Percentiles rank a stretch among this genome's conserved stretches.
These are phyloP conservation scores for Nothophaeocryptopus gaeumannii DNA, from an alignment of 2,329 filamentous ascomycete species.

Conservation along the genomic window DNA sequence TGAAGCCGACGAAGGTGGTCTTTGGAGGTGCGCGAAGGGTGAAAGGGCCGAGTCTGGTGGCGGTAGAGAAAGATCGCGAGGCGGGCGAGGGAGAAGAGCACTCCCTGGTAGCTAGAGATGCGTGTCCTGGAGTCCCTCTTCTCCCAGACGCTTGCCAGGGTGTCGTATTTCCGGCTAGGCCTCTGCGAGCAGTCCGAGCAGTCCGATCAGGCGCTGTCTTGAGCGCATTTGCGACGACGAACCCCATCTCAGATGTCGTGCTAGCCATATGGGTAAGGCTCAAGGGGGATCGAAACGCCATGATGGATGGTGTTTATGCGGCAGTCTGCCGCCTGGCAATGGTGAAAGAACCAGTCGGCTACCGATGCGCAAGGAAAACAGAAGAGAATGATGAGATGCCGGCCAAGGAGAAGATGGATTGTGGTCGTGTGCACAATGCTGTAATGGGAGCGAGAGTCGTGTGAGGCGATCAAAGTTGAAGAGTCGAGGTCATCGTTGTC, in stretches of 20 bases:
- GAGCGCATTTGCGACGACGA: slow-evolving; percentile 39
- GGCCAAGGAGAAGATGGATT: too few species aligned
- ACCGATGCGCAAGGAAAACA: neutral
- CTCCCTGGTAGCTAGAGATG: slow-evolving; percentile 35
- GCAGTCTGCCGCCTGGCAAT: slow-evolving; percentile 10
- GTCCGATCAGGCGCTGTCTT: slow-evolving; percentile 26
- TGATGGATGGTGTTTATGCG: slow-evolving; percentile 30
- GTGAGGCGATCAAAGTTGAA: too few species aligned
- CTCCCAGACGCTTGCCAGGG: neutral
- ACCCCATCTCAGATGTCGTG: slow-evolving; percentile 39
- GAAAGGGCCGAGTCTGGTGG: slow-evolving; percentile 35
- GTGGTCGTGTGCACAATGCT: too few species aligned
- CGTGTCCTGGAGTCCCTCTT: slow-evolving; percentile 31
- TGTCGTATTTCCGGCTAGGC: slow-evolving; percentile 1
- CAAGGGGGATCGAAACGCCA: slow-evolving; percentile 53
- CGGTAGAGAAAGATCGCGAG: slow-evolving; percentile 40
- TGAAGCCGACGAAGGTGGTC: slow-evolving; percentile 34
- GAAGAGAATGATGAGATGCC: neutral
- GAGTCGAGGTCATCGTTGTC: too few species aligned
- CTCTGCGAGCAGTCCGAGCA: neutral
- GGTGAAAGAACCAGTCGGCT: slow-evolving; percentile 3
- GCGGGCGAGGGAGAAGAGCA: slow-evolving; percentile 25
- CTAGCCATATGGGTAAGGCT: slow-evolving; percentile 48
- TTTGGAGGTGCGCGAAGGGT: slow-evolving; percentile 16
- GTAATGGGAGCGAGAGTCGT: too few species aligned